Conservation (phyloP, 495 filamentous ascomycete genomes). For the Aspergillus ellipticus region DNA sequence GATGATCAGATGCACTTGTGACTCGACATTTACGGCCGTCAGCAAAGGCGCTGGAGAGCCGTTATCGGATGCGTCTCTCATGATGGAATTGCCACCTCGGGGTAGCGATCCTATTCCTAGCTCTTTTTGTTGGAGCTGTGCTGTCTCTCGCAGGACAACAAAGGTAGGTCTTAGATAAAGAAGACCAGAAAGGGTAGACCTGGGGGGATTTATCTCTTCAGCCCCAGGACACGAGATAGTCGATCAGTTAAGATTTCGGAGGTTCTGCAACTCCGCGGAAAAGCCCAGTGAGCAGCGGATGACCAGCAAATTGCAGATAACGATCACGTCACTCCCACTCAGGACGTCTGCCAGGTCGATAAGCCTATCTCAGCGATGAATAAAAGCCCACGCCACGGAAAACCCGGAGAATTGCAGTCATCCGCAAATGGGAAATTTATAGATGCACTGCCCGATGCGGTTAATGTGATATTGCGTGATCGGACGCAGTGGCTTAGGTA, state of each 20-base stretch:
- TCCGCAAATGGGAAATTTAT: not conserved
- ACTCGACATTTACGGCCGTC: constrained; percentile 68
- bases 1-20: constrained; percentile 80
- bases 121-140: not conserved
- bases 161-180: not conserved
- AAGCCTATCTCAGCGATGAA: constrained; percentile 18
- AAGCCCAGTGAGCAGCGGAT: constrained; percentile 6
- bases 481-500: not conserved
- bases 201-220: not conserved
- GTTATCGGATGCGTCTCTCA: constrained; percentile 32
- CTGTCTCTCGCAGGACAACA: not conserved
- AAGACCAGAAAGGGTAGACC: not conserved
- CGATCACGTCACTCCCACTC: constrained; percentile 6
- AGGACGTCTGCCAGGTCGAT: constrained; percentile 10
- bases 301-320: constrained; percentile 17
- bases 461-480: constrained; percentile 23
- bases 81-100: constrained; percentile 21
- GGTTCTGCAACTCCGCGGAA: constrained; percentile 28
- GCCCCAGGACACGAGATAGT: not conserved
- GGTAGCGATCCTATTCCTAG: not conserved
- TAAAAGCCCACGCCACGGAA: constrained; percentile 6
- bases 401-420: not conserved
- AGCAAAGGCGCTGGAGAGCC: constrained; percentile 53
- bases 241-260: not conserved
- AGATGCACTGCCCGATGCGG: constrained; percentile 17